Conservation (phyloP, 78 protist species). For the Thecamonas trahens region DNA sequence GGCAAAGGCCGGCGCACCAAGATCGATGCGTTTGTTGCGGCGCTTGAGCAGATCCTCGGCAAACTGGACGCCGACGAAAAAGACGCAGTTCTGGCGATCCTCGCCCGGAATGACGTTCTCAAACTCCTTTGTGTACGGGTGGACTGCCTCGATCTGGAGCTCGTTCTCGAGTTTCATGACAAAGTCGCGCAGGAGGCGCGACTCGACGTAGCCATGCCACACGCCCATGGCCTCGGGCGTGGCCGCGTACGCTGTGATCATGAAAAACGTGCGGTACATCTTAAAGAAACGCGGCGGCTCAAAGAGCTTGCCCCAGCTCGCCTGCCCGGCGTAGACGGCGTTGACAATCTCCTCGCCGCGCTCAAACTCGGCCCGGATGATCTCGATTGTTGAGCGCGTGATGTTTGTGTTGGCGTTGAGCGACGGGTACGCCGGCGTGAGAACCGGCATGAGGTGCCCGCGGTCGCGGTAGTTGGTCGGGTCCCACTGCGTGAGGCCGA, state of each 20-base stretch:
- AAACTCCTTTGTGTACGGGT: background rate
- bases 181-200: background rate
- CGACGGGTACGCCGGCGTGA: slow-evolving; percentile 95
- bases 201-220: slow-evolving; percentile 13
- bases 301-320: slow-evolving; percentile 33
- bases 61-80: background rate
- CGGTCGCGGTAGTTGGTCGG: slow-evolving; percentile 29
- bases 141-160: background rate
- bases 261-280: slow-evolving; percentile 34
- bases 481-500: slow-evolving; percentile 57
- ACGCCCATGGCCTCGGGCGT: background rate
- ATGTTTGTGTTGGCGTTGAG: slow-evolving; percentile 91
- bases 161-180: background rate
- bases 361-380: slow-evolving; percentile 70
- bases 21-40: no score
- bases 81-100: background rate
- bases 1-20: no score
- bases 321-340: slow-evolving; percentile 19
- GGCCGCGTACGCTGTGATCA: slow-evolving; percentile 18
- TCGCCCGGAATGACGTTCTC: background rate
- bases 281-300: slow-evolving; percentile 64
- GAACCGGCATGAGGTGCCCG: slow-evolving; percentile 82
- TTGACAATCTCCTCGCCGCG: slow-evolving; percentile 62
- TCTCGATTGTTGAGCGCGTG: slow-evolving; percentile 56
- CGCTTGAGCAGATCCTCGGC: no score